Conservation (phyloP, 306 rosid genomes). For the Citrullus mucosospermus region DNA sequence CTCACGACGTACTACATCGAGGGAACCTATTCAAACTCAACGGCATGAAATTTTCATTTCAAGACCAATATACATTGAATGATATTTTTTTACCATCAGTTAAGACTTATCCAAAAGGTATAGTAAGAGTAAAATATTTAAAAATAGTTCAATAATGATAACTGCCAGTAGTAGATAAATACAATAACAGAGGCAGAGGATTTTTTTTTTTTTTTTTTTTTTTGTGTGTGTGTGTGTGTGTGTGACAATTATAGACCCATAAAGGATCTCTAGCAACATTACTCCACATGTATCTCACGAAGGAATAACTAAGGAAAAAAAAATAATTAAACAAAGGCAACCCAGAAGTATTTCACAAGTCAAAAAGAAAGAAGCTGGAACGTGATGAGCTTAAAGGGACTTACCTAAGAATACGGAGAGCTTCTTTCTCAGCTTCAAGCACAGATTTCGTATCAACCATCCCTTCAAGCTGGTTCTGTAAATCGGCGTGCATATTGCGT, state of each 20-base stretch:
- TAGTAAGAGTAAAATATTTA: background rate
- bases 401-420: constrained; percentile 77
- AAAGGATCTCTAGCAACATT: background rate
- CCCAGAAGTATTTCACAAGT: background rate
- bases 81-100: background rate
- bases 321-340: background rate
- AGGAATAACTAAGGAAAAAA: background rate
- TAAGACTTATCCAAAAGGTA: background rate
- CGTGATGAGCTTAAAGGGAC: background rate
- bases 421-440: constrained; percentile 89
- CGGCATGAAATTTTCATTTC: background rate
- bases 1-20: background rate
- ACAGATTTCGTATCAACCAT: constrained; percentile 57
- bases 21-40: background rate
- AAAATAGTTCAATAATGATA: background rate
- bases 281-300: background rate
- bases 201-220: background rate
- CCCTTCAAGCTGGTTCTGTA: constrained; percentile 46
- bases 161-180: background rate
- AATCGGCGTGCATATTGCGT: constrained; percentile 32
- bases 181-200: background rate
- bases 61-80: background rate
- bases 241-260: background rate
- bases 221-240: background rate
- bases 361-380: background rate